phyloP scores from a whole-genome alignment of 2,329 filamentous ascomycete species.

The Monilinia fructicola region DNA sequence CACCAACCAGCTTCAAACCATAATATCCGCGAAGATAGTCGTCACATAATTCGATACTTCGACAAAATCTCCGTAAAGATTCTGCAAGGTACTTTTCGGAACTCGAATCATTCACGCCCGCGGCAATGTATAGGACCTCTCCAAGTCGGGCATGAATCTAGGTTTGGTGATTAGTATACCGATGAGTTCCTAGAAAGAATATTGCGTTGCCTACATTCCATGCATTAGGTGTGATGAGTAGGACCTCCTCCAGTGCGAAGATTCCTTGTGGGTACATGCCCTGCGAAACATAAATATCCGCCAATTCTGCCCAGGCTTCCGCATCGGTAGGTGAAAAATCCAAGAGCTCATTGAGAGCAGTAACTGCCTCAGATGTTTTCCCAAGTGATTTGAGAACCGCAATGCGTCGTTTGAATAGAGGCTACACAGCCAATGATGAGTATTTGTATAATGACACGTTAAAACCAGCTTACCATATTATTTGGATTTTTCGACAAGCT shows the following conservation, averaged over 20 bases:
- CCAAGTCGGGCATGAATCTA: slow-evolving; percentile 85
- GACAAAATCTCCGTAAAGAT: slow-evolving; percentile 79
- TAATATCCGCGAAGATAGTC: slow-evolving; percentile 91
- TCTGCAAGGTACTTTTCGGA: slow-evolving; percentile 60
- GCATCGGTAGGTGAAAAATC: slow-evolving; percentile 85
- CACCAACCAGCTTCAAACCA: slow-evolving; percentile 74
- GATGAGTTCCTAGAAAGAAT: neutral
- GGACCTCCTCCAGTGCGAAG: slow-evolving; percentile 85
- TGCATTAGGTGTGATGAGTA: slow-evolving; percentile 83
- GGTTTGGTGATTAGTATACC: slow-evolving; percentile 33
- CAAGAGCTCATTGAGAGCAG: slow-evolving; percentile 70
- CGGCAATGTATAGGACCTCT: slow-evolving; percentile 75
- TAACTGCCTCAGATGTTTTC: slow-evolving; percentile 68
- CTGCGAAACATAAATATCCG: slow-evolving; percentile 80
- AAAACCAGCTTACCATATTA: slow-evolving; percentile 65
- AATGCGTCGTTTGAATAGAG: slow-evolving; percentile 80
- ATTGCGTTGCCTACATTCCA: slow-evolving; percentile 72
- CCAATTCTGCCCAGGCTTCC: slow-evolving; percentile 90
- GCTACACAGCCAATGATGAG: slow-evolving; percentile 51
- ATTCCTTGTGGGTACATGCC: slow-evolving; percentile 80
- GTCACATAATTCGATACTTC: slow-evolving; percentile 91
- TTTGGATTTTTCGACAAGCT: slow-evolving; percentile 71
- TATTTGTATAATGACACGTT: slow-evolving; percentile 13
- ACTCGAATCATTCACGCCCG: slow-evolving; percentile 46
- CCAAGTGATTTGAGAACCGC: slow-evolving; percentile 76